Evolutionary conservation across 1,284 basidiomycete genomes (phyloP), one percentile per base, ranked within the genome.

Genomic region (Cerioporus squamosus): DNA sequence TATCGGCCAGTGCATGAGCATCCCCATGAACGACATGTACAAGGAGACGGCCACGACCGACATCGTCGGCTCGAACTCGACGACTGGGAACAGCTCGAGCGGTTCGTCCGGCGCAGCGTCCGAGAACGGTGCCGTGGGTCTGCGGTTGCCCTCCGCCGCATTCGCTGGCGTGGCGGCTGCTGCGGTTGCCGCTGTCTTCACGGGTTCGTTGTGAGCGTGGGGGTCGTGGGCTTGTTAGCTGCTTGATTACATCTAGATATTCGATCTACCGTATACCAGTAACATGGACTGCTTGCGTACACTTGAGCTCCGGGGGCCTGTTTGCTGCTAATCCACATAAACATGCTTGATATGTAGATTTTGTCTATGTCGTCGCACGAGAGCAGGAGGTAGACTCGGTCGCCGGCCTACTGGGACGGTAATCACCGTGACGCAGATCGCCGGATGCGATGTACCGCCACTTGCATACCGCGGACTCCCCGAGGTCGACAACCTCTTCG

Each of bases 21-120:
- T 84, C 55, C 82, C 84, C 2, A 63, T 75, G 20, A 72, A 74
- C 26, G 78, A 89, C 69, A 71, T 90, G 55, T 91, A 91, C 70
- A 74, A 81, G 20, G 88, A 91, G 72, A 84, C 82, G 24, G 90
- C 81, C 57, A 74, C 74, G 48, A 77, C 85, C 0, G 87, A 88
- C 80, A 51, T 59, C 26, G 80, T 68, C 36, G n/a, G 50, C 45
- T 47, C 38, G 15, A 66, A 56, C 57, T 52, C 53, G 42, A 47
- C 57, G n/a, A n/a, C n/a, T 7, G 29, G 31, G 5, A 26, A 44
- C 40, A 51, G 40, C 38, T 48, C 53, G 10, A 33, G 22, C 17
- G 23, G 15, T n/a, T 48, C 40, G 20, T 29, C 47, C 5, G 33
- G 40, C 18, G 43, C 42, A 3, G 24, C 55, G n/a, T 22, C 29